Base-by-base conservation (phyloP, 1,284 basidiomycete species). In the Rhodotorula glutinis region DNA sequence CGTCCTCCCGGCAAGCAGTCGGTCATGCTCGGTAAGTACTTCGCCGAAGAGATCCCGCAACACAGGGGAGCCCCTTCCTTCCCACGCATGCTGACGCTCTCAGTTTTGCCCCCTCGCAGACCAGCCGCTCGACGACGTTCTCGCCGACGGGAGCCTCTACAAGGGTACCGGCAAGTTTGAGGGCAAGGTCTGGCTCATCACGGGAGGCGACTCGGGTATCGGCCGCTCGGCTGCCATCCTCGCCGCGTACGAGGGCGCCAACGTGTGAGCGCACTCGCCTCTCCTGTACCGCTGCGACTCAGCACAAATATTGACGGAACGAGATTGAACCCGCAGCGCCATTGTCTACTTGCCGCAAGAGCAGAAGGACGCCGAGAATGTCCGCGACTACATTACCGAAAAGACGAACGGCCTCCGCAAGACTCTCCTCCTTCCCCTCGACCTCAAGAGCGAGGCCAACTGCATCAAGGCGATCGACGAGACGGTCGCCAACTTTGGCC, bases 161-260 rank as follows among this genome's bases (percentile, higher is more conserved):
- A 25, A 76, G 33, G 38, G 43, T 19, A 55, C 44, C 19, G 66
- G 60, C 59, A 68, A 68, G 62, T 44, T 68, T 30, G 60, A 64
- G 56, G 66, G 66, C 41, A 58, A 59, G 40, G 62, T 59, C 29
- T 29, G 25, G 40, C 46, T 84, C 70, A 79, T 84, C 65, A 83
- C 83, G 9, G 82, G 83, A 25, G 83, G 80, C 29, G 83, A 85
- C 75, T 81, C 79, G 51, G 83, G 83, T 25, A 85, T 84, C 55
- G 82, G 83, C 7, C 73, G 82, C 19, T 71, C 73, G 10, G 67
- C 66, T 23, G 71, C 77, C 13, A 76, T 78, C 52, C 75, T 76
- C 57, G 77, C 81, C 59, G 85, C 85, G 1, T 77, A 85, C 33
- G 85, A 87, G 76, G 85, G 85, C 10, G 85, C 85, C 27, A 81